phyloP scores from a whole-genome alignment of 1,284 basidiomycete genomes.

The Sporisorium sorghi region DNA sequence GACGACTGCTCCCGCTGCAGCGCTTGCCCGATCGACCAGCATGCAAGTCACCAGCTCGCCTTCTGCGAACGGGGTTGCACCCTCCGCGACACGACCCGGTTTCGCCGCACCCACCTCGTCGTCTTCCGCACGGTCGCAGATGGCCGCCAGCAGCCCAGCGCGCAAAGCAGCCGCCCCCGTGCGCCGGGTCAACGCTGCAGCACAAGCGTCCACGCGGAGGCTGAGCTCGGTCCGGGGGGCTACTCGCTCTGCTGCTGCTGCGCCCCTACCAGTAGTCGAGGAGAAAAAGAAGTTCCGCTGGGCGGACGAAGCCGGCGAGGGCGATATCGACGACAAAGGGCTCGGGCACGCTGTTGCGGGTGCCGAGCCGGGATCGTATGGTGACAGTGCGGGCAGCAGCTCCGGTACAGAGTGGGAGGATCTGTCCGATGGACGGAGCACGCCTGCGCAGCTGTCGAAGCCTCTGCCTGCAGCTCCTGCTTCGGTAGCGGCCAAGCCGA shows the following conservation, averaged over 20 bases:
- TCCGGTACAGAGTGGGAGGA: slow-evolving; percentile 45
- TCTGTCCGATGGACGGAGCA: slow-evolving; percentile 29
- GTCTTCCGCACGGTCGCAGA: slow-evolving; percentile 31
- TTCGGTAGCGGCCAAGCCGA: slow-evolving; percentile 22
- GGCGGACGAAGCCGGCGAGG: slow-evolving; percentile 87
- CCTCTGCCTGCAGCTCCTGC: slow-evolving; percentile 1
- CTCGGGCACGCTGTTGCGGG: neutral
- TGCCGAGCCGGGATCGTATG: neutral
- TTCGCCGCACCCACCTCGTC: slow-evolving; percentile 47
- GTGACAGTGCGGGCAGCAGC: slow-evolving; percentile 25
- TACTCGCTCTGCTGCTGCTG: neutral
- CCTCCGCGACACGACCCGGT: slow-evolving; percentile 15
- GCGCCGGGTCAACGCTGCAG: slow-evolving; percentile 20
- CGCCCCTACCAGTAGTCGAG: slow-evolving; percentile 19
- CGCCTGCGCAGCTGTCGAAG: slow-evolving; percentile 12
- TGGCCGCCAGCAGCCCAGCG: slow-evolving; percentile 15
- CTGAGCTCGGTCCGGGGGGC: slow-evolving; percentile 13
- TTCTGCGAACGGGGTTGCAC: neutral
- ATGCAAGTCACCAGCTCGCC: slow-evolving; percentile 33
- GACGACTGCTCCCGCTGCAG: slow-evolving; percentile 2
- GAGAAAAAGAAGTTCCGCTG: slow-evolving; percentile 84
- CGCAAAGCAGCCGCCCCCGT: slow-evolving; percentile 15
- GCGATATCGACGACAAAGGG: slow-evolving; percentile 81
- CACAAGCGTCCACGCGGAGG: slow-evolving; percentile 14
- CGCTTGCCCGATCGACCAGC: slow-evolving; percentile 25